phyloP scores from a whole-genome alignment of 371 early-diverging fungal genomes.

The Mortierella sp. region DNA sequence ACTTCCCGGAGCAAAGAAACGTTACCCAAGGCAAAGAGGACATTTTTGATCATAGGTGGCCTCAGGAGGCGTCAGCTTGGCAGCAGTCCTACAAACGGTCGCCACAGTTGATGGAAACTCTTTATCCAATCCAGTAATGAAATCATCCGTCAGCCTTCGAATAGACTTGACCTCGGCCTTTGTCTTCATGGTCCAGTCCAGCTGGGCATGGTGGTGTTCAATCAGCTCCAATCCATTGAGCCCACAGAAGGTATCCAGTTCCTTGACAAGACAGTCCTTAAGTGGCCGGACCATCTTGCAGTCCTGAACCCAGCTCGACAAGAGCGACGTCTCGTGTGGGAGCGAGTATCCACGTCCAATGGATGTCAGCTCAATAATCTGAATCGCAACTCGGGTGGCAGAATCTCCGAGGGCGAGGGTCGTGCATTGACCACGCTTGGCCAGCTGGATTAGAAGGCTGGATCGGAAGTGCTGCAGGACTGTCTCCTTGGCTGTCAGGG shows the following conservation, averaged over 20 bases:
- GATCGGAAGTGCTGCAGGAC: slow-evolving; percentile 73
- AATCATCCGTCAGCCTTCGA: slow-evolving; percentile 62
- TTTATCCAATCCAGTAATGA: slow-evolving; percentile 82
- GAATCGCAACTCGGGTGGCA: slow-evolving; percentile 84
- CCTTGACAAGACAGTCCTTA: slow-evolving; percentile 85
- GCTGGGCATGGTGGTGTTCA: slow-evolving; percentile 23
- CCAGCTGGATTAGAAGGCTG: slow-evolving; percentile 63
- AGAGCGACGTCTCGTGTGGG: slow-evolving; percentile 81
- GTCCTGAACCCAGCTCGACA: slow-evolving; percentile 63
- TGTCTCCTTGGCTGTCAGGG: slow-evolving; percentile 70
- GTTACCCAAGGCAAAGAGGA: slow-evolving; percentile 71
- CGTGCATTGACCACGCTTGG: slow-evolving; percentile 66
- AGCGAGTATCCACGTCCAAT: slow-evolving; percentile 90
- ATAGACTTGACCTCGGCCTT: slow-evolving; percentile 51
- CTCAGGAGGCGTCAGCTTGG: slow-evolving; percentile 74
- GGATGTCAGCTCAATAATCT: slow-evolving; percentile 81
- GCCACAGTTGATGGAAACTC: slow-evolving; percentile 91
- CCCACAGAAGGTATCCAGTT: slow-evolving; percentile 82
- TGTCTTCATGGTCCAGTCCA: slow-evolving; percentile 33
- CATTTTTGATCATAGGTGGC: slow-evolving; percentile 63
- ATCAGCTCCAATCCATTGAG: slow-evolving; percentile 62
- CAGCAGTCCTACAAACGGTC: slow-evolving; percentile 88
- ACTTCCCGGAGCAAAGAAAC: not conserved
- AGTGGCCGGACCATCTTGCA: slow-evolving; percentile 79
- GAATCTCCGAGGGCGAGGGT: slow-evolving; percentile 84